Evolutionary conservation across 2,329 filamentous ascomycete genomes (phyloP), one percentile per base, ranked within the genome.

Genomic region (Cladophialophora bantiana): DNA sequence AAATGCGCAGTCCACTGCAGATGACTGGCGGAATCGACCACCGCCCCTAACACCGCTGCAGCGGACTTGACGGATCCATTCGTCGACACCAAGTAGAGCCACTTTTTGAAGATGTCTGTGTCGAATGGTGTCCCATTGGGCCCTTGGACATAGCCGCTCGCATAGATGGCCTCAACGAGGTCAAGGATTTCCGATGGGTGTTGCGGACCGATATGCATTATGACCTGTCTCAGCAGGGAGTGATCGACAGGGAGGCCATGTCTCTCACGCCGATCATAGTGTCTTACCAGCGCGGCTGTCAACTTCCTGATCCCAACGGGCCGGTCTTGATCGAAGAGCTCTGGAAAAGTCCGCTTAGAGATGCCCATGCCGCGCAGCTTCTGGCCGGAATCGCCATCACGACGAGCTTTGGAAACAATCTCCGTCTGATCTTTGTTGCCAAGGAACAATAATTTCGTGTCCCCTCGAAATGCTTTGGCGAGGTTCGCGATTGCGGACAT

Each of bases 121-220:
- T 68, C 65, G 18, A 70, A 68, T 1, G 62, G 64, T 26, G 58
- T 56, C 2, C 70, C 68, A 10, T 50, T 15, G 4, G 20, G 13
- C 15, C 58, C 65, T 53, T 67, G 64, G 32, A 65, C 65, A 34
- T 62, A 68, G 4, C 56, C 48, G 58, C 70, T 70, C n/a, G 57
- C 61, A 38, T 70, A 56, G n/a, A 70, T 50, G 10, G 35, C 32
- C 32, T 67, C 66, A 10, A 72, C 53, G 7, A 72, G 62, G 18
- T 38, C 31, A 20, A 68, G 52, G 10, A 64, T 69, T 34, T 69
- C 66, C 1, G 32, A n/a, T 36, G 66, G 62, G 15, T 62, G 40
- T 20, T 64, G 48, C 2, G 38, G 15, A 12, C 45, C 42, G 26
- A 70, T 35, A 9, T 50, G 45, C 13, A 18, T 45, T 4, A 69